Evolutionary conservation across 805 yeast genomes (phyloP), one percentile per base, ranked within the genome.

Genomic region (Nakazawaea peltata): DNA sequence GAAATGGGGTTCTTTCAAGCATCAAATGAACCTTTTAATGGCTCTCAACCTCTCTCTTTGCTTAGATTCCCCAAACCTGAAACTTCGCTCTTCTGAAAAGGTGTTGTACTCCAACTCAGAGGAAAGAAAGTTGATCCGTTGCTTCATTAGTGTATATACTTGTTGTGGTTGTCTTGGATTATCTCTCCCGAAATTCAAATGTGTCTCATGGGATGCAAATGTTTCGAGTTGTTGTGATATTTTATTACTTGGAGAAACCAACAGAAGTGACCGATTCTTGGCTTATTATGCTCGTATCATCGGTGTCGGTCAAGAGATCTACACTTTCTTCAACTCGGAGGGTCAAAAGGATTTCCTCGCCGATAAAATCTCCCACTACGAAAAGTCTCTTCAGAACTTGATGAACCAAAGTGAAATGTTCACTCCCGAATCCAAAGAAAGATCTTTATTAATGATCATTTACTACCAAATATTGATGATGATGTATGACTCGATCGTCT

Each of bases 141-240:
- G 68, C 0, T 64, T 63, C 41, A 49, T 71, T 42, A 65, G 70
- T 36, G 69, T 70, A 8, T 72, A 69, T 47, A 54, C 68, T 26
- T 65, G 69, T 41, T 68, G 74, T 49, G 74, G 74, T 2, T 65
- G 71, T 4, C 51, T 72, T 24, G 74, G 71, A 5, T 51, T 72
- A 25, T 63, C 74, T 4, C 53, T 72, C 32, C 72, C 74, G 6
- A 53, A 74, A 33, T 72, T 70, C 46, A 68, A 63, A 43, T 57
- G 67, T 16, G 76, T 71, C 4, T 43, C 52, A 21, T 72, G 77
- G 77, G 56, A 68, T 3, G 50, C 58, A 4, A 59, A 53, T 14
- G 72, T 69, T 50, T 67, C 63, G 34, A 44, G 51, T 28, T 69
- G 61, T 35, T 46, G 54, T 26, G 54, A 55, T 39, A 26, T 57